phyloP scores from a whole-genome alignment of 768 basidiomycete genomes.

The Lactarius hengduanensis region DNA sequence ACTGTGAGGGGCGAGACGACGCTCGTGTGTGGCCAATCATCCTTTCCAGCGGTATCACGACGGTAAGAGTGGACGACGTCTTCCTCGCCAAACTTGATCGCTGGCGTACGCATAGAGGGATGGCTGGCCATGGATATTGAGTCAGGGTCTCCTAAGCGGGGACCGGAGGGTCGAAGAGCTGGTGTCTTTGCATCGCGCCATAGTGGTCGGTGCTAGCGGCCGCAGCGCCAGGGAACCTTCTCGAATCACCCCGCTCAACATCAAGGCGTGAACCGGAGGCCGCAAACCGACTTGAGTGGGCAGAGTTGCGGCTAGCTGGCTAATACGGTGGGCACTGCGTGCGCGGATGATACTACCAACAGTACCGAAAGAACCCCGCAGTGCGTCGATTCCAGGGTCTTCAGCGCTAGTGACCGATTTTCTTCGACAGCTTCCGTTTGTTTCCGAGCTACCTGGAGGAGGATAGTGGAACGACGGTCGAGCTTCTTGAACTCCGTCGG shows the following conservation, averaged over 20 bases:
- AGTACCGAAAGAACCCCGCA: constrained; percentile 89
- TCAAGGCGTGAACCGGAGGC: constrained; percentile 28
- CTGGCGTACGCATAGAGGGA: constrained; percentile 40
- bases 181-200: constrained; percentile 67
- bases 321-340: constrained; percentile 32
- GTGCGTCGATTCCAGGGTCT: constrained; percentile 90
- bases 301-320: constrained; percentile 44
- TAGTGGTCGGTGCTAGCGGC: constrained; percentile 5
- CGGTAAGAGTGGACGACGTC: constrained; percentile 78
- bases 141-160: constrained; percentile 42
- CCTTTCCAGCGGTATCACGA: constrained; percentile 42
- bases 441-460: constrained; percentile 79
- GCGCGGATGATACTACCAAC: constrained; percentile 81
- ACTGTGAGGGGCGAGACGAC: constrained; percentile 33
- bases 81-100: constrained; percentile 75
- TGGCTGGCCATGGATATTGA: constrained; percentile 39
- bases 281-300: constrained; percentile 8
- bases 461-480: constrained; percentile 85
- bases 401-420: constrained; percentile 56
- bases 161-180: constrained; percentile 88
- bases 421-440: constrained; percentile 74
- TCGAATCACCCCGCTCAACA: constrained; percentile 49
- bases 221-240: constrained; percentile 27
- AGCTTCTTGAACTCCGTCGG: constrained; percentile 72
- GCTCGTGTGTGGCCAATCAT: constrained; percentile 48